Conservation (phyloP, 306 rosid genomes). For the Medicago truncatula region DNA sequence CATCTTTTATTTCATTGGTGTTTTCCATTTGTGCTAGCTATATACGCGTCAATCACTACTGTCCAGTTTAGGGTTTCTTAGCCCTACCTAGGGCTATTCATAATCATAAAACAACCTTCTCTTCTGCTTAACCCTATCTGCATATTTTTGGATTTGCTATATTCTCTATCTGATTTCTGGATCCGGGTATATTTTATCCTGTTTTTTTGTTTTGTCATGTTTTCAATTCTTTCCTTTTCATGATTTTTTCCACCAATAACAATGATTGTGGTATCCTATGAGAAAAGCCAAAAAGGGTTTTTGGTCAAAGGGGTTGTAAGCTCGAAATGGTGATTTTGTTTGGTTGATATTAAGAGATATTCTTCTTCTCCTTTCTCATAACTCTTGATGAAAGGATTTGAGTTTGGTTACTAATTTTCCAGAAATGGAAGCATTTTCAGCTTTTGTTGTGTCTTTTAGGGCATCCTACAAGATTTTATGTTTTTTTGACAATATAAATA, state of each 20-base stretch:
- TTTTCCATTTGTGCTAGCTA: constrained; percentile 26
- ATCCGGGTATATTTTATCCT: not conserved
- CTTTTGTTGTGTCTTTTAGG: not conserved
- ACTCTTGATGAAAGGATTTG: not conserved
- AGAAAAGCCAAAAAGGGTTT: constrained; percentile 21
- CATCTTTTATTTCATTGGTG: constrained; percentile 18
- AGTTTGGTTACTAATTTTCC: not conserved
- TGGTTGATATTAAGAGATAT: not conserved
- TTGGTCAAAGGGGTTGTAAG: not conserved
- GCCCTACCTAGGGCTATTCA: not conserved
- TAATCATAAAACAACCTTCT: not conserved
- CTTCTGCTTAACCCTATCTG: constrained; percentile 13
- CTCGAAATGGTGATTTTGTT: constrained; percentile 18
- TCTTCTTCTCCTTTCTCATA: not conserved
- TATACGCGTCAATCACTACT: not conserved
- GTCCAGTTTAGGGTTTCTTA: constrained; percentile 44
- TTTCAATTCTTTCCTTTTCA: not conserved
- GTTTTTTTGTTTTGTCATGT: not conserved
- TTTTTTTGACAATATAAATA: too few relatives aligned
- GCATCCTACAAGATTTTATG: not conserved
- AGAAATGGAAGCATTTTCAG: not conserved
- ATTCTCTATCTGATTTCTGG: not conserved
- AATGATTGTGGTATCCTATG: not conserved
- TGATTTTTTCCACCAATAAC: not conserved
- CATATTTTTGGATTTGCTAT: constrained; percentile 11